Percentiles rank a stretch among this genome's conserved stretches.
These are phyloP conservation scores for Microbotryum scabiosae DNA, from an alignment of 1,284 basidiomycete genomes.

Conservation along the genomic window DNA sequence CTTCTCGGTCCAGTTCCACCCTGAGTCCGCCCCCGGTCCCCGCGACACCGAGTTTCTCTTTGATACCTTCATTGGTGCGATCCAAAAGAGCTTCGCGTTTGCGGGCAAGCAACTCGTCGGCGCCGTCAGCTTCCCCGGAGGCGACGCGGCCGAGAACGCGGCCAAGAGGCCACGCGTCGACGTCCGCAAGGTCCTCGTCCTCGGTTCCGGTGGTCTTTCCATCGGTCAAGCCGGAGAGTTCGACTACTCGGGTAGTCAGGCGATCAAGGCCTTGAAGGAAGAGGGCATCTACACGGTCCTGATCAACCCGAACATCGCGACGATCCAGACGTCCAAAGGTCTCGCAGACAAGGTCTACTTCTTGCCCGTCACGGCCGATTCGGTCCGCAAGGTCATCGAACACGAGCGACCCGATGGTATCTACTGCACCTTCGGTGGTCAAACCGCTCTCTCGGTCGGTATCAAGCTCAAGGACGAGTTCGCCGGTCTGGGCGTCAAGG, in stretches of 20 bases:
- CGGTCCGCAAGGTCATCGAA: slow-evolving; percentile 94
- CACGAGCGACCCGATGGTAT: slow-evolving; percentile 98
- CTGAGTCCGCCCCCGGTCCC: slow-evolving; percentile 96
- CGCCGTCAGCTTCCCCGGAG: slow-evolving; percentile 80
- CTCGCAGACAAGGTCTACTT: slow-evolving; percentile 99
- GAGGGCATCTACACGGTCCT: slow-evolving; percentile 98
- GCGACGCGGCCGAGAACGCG: slow-evolving; percentile 73
- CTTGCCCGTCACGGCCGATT: slow-evolving; percentile 94
- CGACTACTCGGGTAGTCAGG: slow-evolving; percentile 97
- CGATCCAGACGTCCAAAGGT: slow-evolving; percentile 90
- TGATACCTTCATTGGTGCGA: slow-evolving; percentile 89
- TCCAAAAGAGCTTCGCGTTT: slow-evolving; percentile 46
- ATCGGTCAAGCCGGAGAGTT: slow-evolving; percentile 99
- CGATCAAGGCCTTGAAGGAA: slow-evolving; percentile 97
- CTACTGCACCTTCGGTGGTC: slow-evolving; percentile 96
- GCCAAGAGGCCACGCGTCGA: slow-evolving; percentile 61
- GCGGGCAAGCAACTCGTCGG: slow-evolving; percentile 50
- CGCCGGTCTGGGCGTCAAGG: slow-evolving; percentile 72
- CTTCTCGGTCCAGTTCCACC: slow-evolving; percentile 99
- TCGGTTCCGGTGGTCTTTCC: slow-evolving; percentile 90
- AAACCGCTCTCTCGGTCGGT: slow-evolving; percentile 94
- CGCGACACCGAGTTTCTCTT: slow-evolving; percentile 98
- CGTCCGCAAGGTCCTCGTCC: slow-evolving; percentile 91
- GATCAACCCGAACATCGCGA: slow-evolving; percentile 99
- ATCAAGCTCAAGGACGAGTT: slow-evolving; percentile 98